These are phyloP conservation scores for Eragrostis tef DNA, from an alignment of 202 grass and related monocot genomes.

Conservation along the genomic window DNA sequence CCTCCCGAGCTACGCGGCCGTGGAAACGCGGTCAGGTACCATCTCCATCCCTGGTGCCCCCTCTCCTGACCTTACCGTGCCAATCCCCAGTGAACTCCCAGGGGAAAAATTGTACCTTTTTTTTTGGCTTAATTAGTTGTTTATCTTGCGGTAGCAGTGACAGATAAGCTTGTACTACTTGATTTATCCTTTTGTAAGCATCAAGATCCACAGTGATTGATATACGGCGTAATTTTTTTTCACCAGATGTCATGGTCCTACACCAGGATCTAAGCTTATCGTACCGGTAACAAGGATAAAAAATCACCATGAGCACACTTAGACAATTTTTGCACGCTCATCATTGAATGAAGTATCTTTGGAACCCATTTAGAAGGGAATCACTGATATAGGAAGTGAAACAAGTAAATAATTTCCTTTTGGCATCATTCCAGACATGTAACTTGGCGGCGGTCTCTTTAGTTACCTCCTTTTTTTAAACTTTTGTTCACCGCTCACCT, in stretches of 20 bases:
- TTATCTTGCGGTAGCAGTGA: neutral
- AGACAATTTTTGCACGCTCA: neutral
- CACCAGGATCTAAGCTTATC: neutral
- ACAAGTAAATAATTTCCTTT: neutral
- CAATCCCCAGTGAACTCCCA: neutral
- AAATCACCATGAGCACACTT: neutral
- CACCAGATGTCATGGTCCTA: neutral
- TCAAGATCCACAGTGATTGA: too few species aligned
- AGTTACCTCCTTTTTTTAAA: neutral
- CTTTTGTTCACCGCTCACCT: neutral
- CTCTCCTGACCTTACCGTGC: neutral
- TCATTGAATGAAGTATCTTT: neutral
- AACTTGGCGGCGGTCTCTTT: too few species aligned
- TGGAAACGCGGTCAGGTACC: constrained; percentile 70
- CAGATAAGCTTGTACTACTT: neutral
- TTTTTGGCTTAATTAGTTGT: neutral
- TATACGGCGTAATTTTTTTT: neutral
- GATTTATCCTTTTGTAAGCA: neutral
- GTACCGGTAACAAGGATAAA: neutral
- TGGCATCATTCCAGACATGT: neutral
- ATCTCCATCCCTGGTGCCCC: neutral
- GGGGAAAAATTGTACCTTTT: too few species aligned
- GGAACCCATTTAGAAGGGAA: neutral
- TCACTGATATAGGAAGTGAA: neutral
- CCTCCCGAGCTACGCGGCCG: constrained; percentile 69